These are phyloP conservation scores for Glomus cerebriforme DNA, from an alignment of 192 early-diverging fungal genomes.

Conservation along the genomic window DNA sequence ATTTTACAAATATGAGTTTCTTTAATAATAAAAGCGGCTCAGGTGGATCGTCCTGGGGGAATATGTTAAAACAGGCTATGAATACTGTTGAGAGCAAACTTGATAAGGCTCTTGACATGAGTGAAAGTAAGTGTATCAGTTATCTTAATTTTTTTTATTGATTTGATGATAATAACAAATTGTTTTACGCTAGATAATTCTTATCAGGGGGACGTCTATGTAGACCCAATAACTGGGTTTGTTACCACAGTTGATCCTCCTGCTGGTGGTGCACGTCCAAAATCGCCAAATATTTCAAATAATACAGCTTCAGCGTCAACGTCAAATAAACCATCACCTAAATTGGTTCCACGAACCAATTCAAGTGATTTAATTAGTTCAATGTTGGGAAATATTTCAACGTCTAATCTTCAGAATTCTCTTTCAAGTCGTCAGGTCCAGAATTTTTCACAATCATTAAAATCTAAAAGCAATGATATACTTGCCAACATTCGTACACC, in stretches of 20 bases:
- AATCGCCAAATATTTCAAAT: background rate
- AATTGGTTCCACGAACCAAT: background rate
- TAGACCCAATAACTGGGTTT: conserved; percentile 19
- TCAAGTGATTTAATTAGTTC: background rate
- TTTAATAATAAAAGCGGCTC: conserved; percentile 10
- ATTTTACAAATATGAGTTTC: conserved; percentile 4
- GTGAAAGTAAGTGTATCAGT: conserved; percentile 27
- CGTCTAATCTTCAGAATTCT: too few relatives aligned
- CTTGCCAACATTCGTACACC: background rate
- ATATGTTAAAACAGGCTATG: conserved; percentile 69
- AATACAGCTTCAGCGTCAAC: background rate
- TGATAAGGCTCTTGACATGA: conserved; percentile 65
- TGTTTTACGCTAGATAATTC: background rate
- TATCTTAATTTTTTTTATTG: background rate
- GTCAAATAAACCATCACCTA: background rate
- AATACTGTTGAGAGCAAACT: conserved; percentile 72
- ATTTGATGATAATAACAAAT: background rate
- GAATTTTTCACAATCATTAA: background rate
- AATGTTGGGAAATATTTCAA: too few relatives aligned
- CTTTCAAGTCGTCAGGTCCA: too few relatives aligned
- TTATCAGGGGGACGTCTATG: conserved; percentile 20
- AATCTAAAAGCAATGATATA: background rate
- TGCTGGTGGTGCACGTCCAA: background rate
- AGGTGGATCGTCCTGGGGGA: conserved; percentile 48
- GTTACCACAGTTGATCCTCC: conserved; percentile 3